phyloP scores from a whole-genome alignment of 2,329 filamentous ascomycete species.

The Alternaria sp. region DNA sequence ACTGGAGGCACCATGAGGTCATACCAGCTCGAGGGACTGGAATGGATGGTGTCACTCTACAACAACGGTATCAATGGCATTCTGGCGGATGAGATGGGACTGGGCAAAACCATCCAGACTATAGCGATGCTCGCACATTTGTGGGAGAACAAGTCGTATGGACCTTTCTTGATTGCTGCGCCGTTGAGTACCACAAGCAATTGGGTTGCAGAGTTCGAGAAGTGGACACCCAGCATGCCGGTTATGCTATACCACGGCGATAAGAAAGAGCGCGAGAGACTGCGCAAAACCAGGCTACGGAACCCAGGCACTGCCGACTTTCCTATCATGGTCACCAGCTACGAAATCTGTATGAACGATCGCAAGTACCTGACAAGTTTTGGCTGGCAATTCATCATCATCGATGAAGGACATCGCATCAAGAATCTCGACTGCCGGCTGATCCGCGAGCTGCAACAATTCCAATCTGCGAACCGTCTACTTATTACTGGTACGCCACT shows the following conservation, averaged over 20 bases:
- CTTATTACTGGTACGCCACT: conserved; percentile 94
- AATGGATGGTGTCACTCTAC: conserved; percentile 85
- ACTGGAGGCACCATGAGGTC: conserved; percentile 89
- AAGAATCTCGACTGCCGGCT: conserved; percentile 96
- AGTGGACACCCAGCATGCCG: conserved; percentile 89
- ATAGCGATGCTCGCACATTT: conserved; percentile 88
- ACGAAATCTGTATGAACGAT: conserved; percentile 95
- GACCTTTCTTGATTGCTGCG: conserved; percentile 89
- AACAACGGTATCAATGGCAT: conserved; percentile 95
- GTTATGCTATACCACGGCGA: conserved; percentile 91
- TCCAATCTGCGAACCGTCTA: conserved; percentile 87
- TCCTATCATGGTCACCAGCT: conserved; percentile 92
- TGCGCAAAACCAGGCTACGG: conserved; percentile 78
- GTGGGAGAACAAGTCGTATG: conserved; percentile 85
- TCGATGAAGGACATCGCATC: conserved; percentile 95
- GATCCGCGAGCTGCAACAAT: conserved; percentile 87
- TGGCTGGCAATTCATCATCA: conserved; percentile 97
- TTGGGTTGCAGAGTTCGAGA: conserved; percentile 93
- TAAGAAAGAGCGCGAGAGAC: conserved; percentile 76
- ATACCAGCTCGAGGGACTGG: conserved; percentile 92
- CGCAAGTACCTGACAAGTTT: conserved; percentile 82
- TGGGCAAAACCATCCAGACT: conserved; percentile 92
- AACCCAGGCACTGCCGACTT: conserved; percentile 76
- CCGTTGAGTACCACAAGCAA: conserved; percentile 92
- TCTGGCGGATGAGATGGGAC: conserved; percentile 91